Evolutionary conservation across 2,329 filamentous ascomycete species (phyloP).

Genomic region (Aspergillus pseudoviridinutans): DNA sequence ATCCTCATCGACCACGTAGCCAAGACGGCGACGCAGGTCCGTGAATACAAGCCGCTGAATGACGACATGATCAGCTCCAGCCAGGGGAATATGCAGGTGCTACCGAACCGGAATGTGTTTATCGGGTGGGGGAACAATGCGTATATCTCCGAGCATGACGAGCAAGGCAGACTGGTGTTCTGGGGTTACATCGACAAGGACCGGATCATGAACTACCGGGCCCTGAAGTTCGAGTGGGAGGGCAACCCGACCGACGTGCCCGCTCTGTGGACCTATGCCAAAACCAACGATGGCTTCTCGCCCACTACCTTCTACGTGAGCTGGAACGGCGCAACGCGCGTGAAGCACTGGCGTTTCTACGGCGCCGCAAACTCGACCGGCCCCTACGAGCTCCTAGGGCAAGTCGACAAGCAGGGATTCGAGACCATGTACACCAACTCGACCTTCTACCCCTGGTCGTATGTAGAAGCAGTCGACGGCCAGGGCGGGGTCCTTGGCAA

Average conservation of each 20-base stretch:
- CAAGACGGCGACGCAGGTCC: constrained; percentile 32
- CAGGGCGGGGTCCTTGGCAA: constrained; percentile 29
- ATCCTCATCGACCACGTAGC: constrained; percentile 35
- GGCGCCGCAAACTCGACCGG: constrained; percentile 27
- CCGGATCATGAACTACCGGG: constrained; percentile 41
- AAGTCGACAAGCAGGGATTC: constrained; percentile 34
- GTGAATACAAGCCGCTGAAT: constrained; percentile 26
- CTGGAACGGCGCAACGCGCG: constrained; percentile 41
- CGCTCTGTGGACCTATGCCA: constrained; percentile 38
- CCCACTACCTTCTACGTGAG: constrained; percentile 35
- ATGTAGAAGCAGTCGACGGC: constrained; percentile 34
- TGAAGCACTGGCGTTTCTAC: constrained; percentile 34
- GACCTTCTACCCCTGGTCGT: constrained; percentile 28
- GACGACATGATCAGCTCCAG: constrained; percentile 30
- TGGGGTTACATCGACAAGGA: constrained; percentile 34
- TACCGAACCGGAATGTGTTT: constrained; percentile 36
- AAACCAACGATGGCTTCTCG: constrained; percentile 20
- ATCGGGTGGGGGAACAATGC: constrained; percentile 43
- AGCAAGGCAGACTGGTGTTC: constrained; percentile 35
- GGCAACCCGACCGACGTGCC: constrained; percentile 39
- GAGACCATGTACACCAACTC: constrained; percentile 33
- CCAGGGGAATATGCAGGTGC: constrained; percentile 38
- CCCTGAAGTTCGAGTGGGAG: constrained; percentile 41
- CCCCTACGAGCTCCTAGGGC: constrained; percentile 27
- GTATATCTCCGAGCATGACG: constrained; percentile 37